phyloP scores from a whole-genome alignment of 2,329 filamentous ascomycete genomes.

The Exophiala sp. region DNA sequence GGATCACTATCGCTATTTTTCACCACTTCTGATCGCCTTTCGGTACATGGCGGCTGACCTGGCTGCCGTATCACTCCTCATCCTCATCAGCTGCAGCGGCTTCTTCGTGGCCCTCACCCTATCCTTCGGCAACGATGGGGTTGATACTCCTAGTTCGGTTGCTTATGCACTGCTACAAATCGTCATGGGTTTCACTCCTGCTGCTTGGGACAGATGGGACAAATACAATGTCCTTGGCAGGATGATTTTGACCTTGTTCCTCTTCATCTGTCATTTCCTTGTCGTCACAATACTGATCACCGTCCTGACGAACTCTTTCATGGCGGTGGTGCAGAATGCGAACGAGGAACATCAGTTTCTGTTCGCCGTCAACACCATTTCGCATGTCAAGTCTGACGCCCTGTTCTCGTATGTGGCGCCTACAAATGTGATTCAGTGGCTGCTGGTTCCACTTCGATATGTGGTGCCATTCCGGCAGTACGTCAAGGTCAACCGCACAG shows the following conservation, averaged over 20 bases:
- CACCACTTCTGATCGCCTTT: slow-evolving; percentile 87
- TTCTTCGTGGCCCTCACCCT: slow-evolving; percentile 94
- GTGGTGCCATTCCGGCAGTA: slow-evolving; percentile 73
- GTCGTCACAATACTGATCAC: slow-evolving; percentile 92
- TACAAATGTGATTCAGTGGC: slow-evolving; percentile 84
- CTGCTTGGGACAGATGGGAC: slow-evolving; percentile 86
- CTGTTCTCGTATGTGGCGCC: slow-evolving; percentile 91
- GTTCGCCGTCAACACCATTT: slow-evolving; percentile 94
- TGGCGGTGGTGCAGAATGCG: slow-evolving; percentile 87
- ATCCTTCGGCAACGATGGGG: slow-evolving; percentile 62
- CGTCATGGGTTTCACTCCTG: slow-evolving; percentile 90
- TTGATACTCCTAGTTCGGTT: slow-evolving; percentile 64
- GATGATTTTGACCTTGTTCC: slow-evolving; percentile 68
- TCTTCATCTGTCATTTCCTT: slow-evolving; percentile 92
- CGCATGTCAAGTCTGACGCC: slow-evolving; percentile 97
- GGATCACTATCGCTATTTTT: slow-evolving; percentile 94
- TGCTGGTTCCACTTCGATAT: slow-evolving; percentile 76
- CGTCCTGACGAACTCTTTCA: slow-evolving; percentile 93
- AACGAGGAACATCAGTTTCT: slow-evolving; percentile 88
- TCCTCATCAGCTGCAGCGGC: slow-evolving; percentile 82
- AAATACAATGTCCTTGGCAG: slow-evolving; percentile 74
- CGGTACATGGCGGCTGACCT: slow-evolving; percentile 89
- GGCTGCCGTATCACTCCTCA: slow-evolving; percentile 74
- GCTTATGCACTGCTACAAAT: slow-evolving; percentile 91
- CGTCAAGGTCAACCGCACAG: slow-evolving; percentile 76